Conservation (phyloP, 108 stramenopile genomes). For the Cyclotella baltica region DNA sequence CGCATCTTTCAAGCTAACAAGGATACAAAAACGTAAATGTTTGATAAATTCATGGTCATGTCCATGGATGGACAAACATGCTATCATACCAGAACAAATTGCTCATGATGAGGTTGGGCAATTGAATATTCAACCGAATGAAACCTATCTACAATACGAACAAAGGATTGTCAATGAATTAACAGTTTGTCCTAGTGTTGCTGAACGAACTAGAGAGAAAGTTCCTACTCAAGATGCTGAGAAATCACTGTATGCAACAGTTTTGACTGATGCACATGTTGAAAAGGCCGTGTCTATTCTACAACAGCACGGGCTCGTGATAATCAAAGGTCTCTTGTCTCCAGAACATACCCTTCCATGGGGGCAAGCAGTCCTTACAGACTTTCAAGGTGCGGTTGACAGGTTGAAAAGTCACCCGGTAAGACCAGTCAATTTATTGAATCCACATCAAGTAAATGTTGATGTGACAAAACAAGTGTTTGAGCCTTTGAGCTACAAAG, state of each 20-base stretch:
- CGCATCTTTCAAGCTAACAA: neutral
- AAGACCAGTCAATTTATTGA: constrained; percentile 66
- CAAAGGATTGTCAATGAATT: constrained; percentile 22
- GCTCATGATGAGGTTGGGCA: neutral
- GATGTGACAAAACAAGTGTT: constrained; percentile 4
- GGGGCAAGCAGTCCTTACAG: constrained; percentile 67
- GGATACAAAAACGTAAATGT: constrained; percentile 36
- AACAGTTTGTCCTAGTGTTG: constrained; percentile 36
- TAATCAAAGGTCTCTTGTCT: constrained; percentile 63
- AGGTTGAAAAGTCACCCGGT: constrained; percentile 50
- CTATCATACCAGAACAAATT: constrained; percentile 3
- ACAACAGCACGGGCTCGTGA: constrained; percentile 65
- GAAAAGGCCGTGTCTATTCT: constrained; percentile 54
- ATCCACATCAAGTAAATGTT: constrained; percentile 51
- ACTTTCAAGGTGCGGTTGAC: constrained; percentile 64
- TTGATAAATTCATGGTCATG: constrained; percentile 42
- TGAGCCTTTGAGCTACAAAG: constrained; percentile 76
- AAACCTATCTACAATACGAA: constrained; percentile 44
- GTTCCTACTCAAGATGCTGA: constrained; percentile 11
- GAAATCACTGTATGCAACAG: constrained; percentile 34
- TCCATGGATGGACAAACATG: constrained; percentile 48
- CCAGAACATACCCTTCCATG: constrained; percentile 59
- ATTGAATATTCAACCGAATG: constrained; percentile 33
- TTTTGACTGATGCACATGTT: constrained; percentile 58
- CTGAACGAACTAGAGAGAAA: constrained; percentile 33